phyloP scores from a whole-genome alignment of 2,329 filamentous ascomycete genomes.

The Apiospora phragmitis region DNA sequence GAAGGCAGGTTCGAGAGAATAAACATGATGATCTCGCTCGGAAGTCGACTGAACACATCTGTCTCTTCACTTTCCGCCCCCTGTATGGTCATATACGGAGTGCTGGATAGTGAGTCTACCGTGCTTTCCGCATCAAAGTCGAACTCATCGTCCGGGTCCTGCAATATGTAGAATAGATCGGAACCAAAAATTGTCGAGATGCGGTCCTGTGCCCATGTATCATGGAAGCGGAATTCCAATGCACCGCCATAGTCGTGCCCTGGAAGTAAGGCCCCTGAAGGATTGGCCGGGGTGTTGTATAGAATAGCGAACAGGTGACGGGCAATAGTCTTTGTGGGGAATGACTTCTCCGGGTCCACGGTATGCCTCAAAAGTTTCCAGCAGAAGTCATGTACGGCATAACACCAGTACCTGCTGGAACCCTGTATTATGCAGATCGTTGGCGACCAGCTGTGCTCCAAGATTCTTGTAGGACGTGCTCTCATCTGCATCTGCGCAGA shows the following conservation, averaged over 20 bases:
- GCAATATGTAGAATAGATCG: slow-evolving; percentile 17
- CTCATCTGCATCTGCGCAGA: slow-evolving; percentile 14
- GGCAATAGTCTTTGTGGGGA: slow-evolving; percentile 15
- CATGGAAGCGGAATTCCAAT: slow-evolving; percentile 11
- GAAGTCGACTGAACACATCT: slow-evolving; percentile 20
- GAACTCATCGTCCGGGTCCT: slow-evolving; percentile 20
- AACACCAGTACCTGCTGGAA: slow-evolving; percentile 19
- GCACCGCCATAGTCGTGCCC: slow-evolving; percentile 21
- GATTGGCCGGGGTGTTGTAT: slow-evolving; percentile 21
- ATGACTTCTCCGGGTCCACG: slow-evolving; percentile 13
- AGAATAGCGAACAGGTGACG: slow-evolving; percentile 21
- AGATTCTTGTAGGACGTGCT: slow-evolving; percentile 10
- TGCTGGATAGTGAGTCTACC: slow-evolving; percentile 1
- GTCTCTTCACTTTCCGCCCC: not conserved
- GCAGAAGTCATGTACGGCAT: slow-evolving; percentile 23
- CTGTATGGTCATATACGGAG: not conserved
- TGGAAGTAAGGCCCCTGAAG: slow-evolving; percentile 9
- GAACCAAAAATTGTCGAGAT: slow-evolving; percentile 10
- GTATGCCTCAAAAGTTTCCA: slow-evolving; percentile 21
- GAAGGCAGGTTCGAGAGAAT: slow-evolving; percentile 19
- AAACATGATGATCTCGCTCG: slow-evolving; percentile 22
- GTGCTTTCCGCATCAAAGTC: slow-evolving; percentile 17
- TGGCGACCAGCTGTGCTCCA: slow-evolving; percentile 10
- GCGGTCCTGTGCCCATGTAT: slow-evolving; percentile 6
- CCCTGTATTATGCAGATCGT: not conserved